phyloP scores from a whole-genome alignment of 495 filamentous ascomycete species.

The Annulohypoxylon stygium region DNA sequence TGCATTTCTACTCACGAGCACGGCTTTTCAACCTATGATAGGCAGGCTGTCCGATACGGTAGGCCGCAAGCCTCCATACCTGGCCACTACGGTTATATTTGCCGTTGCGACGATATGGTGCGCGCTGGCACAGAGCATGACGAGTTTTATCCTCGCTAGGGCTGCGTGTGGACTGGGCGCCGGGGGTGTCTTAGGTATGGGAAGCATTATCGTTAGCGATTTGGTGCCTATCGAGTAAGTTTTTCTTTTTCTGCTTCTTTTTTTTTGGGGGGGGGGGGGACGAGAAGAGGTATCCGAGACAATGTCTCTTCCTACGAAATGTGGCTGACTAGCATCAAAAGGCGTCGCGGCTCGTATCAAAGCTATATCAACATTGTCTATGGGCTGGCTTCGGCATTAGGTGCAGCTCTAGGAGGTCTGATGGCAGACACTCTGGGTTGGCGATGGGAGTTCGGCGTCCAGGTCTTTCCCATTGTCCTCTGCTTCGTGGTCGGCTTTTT shows the following conservation, averaged over 20 bases:
- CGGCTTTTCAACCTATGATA: slow-evolving; percentile 78
- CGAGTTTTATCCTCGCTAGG: slow-evolving; percentile 77
- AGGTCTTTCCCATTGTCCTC: slow-evolving; percentile 73
- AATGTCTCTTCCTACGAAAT: background rate
- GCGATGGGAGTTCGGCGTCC: slow-evolving; percentile 76
- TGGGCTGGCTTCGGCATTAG: slow-evolving; percentile 71
- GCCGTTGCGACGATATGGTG: slow-evolving; percentile 78
- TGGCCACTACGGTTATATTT: slow-evolving; percentile 74
- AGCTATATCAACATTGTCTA: slow-evolving; percentile 80
- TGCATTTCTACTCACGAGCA: slow-evolving; percentile 81
- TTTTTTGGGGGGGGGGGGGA: too few species aligned
- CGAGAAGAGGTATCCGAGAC: too few species aligned
- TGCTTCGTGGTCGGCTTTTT: slow-evolving; percentile 68
- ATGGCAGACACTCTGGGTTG: slow-evolving; percentile 81
- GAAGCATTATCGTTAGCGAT: slow-evolving; percentile 79
- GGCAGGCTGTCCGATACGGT: slow-evolving; percentile 79
- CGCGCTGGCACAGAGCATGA: slow-evolving; percentile 76
- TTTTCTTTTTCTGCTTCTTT: background rate
- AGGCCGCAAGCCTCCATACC: slow-evolving; percentile 76
- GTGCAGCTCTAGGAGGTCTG: slow-evolving; percentile 78
- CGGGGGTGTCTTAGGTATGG: slow-evolving; percentile 79
- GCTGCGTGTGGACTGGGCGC: slow-evolving; percentile 81
- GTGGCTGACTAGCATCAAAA: slow-evolving; percentile 32
- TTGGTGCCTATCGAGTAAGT: slow-evolving; percentile 78
- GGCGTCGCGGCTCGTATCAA: slow-evolving; percentile 76